A percentile compares a stretch with the other conserved stretches of the same genome.
These are phyloP conservation scores for Astrothelium subdiscretum DNA, from an alignment of 495 filamentous ascomycete genomes.

Conservation along the genomic window DNA sequence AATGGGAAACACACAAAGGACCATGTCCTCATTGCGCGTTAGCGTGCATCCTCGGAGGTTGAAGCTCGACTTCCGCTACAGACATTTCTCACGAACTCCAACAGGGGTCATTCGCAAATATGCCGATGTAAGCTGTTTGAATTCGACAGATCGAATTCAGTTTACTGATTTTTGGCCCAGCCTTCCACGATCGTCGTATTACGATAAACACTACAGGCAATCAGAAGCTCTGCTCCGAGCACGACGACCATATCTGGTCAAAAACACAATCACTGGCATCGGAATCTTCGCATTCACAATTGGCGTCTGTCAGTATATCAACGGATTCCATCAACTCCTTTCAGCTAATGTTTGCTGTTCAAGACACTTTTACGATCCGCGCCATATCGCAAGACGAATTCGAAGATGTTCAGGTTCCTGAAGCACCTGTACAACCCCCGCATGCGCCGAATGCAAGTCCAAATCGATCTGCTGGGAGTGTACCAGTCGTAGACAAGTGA, in stretches of 20 bases:
- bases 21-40: not conserved
- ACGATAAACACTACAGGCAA: constrained; percentile 71
- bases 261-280: constrained; percentile 68
- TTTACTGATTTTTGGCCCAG: constrained; percentile 32
- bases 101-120: not conserved
- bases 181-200: constrained; percentile 70
- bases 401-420: constrained; percentile 83
- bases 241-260: constrained; percentile 80
- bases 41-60: not conserved
- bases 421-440: constrained; percentile 41
- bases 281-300: constrained; percentile 57
- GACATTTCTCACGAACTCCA: not conserved
- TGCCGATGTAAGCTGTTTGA: not conserved
- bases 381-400: constrained; percentile 96
- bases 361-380: constrained; percentile 79
- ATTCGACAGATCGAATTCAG: not conserved
- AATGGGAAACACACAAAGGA: not conserved
- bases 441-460: constrained; percentile 15
- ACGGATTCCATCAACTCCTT: not conserved
- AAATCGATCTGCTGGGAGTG: not conserved
- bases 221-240: constrained; percentile 78
- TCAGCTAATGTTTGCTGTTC: not conserved
- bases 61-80: not conserved
- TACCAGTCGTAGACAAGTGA: not conserved
- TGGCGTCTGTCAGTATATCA: constrained; percentile 60